Base-by-base conservation (phyloP, 768 basidiomycete genomes). In the Serendipita sp. region DNA sequence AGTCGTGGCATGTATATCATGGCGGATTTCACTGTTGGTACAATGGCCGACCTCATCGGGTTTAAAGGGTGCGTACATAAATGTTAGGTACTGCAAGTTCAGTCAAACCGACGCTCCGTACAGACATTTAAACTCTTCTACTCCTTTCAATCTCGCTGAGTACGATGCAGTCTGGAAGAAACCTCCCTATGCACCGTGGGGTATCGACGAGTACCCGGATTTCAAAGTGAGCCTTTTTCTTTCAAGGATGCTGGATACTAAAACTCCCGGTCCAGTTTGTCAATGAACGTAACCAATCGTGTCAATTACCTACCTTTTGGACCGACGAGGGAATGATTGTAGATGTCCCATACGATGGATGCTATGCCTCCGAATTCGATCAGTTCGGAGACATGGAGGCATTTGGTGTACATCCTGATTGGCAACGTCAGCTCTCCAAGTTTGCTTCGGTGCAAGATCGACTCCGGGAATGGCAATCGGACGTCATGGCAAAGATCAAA, bases 301-400 rank as follows among this genome's bases (percentile, higher is more conserved):
- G 93, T 70, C 70, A 76, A 56, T 76, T 91, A 32, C 93, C 93
- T 13, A 78, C 76, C 13, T 87, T 96, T 70, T 95, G 89, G 88
- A 74, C 80, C 51, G 85, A 92, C 60, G 82, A 86, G 67, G 93
- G 88, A 28, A 78, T 79, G 0, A 75, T 83, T 60, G 76, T 89
- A 68, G 73, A 75, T 60, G 75, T 80, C 7, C 75, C 83, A 64
- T 75, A 78, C 13, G 75, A 80, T 60, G 92, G 92, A 18, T 96
- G 93, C 73, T 77, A 85, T 68, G 72, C 75, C 13, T 92, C 89
- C 16, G 91, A 93, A 67, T 94, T 95, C 69, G 93, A 96, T 74
- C 92, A 95, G 67, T 96, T 88, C 69, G 93, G 93, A 67, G 93
- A 96, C 75, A 91, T 91, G 83, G 93, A 96, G 74, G 93, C 93